phyloP scores from a whole-genome alignment of 768 basidiomycete species.

The Boletus patriciae region DNA sequence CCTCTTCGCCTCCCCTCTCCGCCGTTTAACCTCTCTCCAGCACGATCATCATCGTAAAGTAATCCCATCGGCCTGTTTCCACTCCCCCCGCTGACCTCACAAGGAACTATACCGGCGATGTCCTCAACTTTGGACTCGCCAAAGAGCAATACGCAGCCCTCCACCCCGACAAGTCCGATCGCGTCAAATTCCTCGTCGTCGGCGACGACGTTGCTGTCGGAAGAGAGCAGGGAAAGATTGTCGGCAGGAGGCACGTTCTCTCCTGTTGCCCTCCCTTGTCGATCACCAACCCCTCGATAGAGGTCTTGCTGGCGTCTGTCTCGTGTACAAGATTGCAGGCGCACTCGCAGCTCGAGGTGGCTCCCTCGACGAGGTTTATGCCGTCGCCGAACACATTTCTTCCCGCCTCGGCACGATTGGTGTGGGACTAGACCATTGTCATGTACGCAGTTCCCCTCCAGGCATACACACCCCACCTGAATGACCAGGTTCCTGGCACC shows the following conservation, averaged over 20 bases:
- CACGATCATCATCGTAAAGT: conserved; percentile 85
- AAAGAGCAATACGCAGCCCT: conserved; percentile 78
- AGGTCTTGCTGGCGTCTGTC: conserved; percentile 76
- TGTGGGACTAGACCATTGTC: conserved; percentile 86
- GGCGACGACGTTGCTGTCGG: conserved; percentile 92
- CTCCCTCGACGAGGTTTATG: conserved; percentile 65
- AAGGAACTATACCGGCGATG: conserved; percentile 88
- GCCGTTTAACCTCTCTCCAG: conserved; percentile 35
- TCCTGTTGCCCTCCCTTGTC: background rate
- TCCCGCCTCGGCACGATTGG: conserved; percentile 78
- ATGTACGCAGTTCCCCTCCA: conserved; percentile 44
- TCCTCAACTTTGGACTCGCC: conserved; percentile 89
- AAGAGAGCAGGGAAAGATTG: conserved; percentile 74
- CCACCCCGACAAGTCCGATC: conserved; percentile 64
- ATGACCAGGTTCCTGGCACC: conserved; percentile 72
- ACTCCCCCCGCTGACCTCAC: conserved; percentile 7
- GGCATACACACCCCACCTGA: background rate
- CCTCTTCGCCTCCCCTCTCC: background rate
- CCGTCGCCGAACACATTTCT: conserved; percentile 63
- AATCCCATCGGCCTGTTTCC: conserved; percentile 5
- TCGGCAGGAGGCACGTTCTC: conserved; percentile 62
- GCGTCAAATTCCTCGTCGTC: conserved; percentile 76
- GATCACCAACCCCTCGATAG: conserved; percentile 37
- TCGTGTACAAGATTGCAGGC: conserved; percentile 91
- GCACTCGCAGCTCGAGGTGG: conserved; percentile 72